A percentile compares a stretch with the other conserved stretches of the same genome.
Conservation (phyloP, 2,329 filamentous ascomycete genomes). For the Fusarium bactridioides region DNA sequence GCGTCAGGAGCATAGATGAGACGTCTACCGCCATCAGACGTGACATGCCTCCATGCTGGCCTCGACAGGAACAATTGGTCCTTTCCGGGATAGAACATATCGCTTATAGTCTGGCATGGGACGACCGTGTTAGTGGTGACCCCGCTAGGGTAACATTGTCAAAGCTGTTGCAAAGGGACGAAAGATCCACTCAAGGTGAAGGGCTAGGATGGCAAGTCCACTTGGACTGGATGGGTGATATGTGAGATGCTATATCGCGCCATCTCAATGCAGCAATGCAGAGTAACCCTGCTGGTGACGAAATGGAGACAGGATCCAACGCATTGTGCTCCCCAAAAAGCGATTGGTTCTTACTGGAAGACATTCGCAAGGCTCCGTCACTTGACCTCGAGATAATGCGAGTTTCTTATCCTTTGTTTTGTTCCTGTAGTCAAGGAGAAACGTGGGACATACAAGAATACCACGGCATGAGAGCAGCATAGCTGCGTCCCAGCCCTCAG, state of each 20-base stretch:
- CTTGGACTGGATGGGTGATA: slow-evolving; percentile 36
- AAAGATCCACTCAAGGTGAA: slow-evolving; percentile 31
- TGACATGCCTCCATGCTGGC: slow-evolving; percentile 48
- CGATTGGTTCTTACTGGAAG: slow-evolving; percentile 1
- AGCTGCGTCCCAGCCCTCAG: slow-evolving; percentile 47
- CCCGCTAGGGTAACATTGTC: slow-evolving; percentile 35
- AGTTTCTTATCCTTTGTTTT: slow-evolving; percentile 4
- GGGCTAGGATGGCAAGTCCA: slow-evolving; percentile 32
- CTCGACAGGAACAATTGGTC: slow-evolving; percentile 49
- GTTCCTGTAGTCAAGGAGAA: slow-evolving; percentile 1
- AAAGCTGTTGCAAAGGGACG: slow-evolving; percentile 24
- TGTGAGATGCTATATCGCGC: slow-evolving; percentile 40
- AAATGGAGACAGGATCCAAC: slow-evolving; percentile 8
- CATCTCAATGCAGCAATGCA: slow-evolving; percentile 39
- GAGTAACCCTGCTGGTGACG: slow-evolving; percentile 34
- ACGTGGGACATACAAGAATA: slow-evolving; percentile 45
- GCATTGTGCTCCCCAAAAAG: not conserved
- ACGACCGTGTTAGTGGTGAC: slow-evolving; percentile 31
- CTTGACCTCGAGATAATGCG: slow-evolving; percentile 25
- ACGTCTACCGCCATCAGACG: slow-evolving; percentile 38
- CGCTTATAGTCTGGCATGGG: slow-evolving; percentile 48
- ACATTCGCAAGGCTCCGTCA: slow-evolving; percentile 9
- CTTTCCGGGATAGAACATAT: slow-evolving; percentile 48
- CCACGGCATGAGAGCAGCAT: slow-evolving; percentile 50
- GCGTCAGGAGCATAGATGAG: slow-evolving; percentile 39